These are phyloP conservation scores for Solanum habrochaites DNA, from an alignment of 257 asterid genomes.

Conservation along the genomic window DNA sequence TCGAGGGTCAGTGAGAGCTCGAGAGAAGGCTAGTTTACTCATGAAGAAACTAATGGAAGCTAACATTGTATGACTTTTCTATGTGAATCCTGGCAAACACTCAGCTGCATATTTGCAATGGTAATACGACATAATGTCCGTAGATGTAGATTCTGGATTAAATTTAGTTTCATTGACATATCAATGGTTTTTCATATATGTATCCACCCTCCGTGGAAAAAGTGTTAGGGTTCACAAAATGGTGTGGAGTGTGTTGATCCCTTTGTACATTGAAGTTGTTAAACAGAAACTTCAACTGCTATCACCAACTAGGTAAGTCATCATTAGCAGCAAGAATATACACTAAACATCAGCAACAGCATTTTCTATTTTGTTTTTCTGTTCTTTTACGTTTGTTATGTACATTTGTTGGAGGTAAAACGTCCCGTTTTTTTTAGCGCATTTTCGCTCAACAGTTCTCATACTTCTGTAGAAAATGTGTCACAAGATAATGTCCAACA, in stretches of 20 bases:
- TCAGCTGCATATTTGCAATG: not conserved
- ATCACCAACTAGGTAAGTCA: not conserved
- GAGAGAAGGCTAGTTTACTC: slow-evolving; percentile 52
- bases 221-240: not conserved
- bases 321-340: not conserved
- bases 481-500: too few species aligned
- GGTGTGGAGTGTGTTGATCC: not conserved
- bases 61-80: not conserved
- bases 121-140: not conserved
- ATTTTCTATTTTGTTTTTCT: not conserved
- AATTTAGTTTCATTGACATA: not conserved
- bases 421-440: too few species aligned
- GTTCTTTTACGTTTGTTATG: slow-evolving; percentile 13
- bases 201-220: too few species aligned
- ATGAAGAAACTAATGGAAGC: slow-evolving; percentile 57
- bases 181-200: too few species aligned
- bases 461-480: too few species aligned
- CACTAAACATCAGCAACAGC: not conserved
- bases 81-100: not conserved
- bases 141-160: not conserved
- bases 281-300: not conserved
- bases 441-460: too few species aligned
- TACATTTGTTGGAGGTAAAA: slow-evolving; percentile 40
- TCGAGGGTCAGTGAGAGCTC: slow-evolving; percentile 47
- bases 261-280: not conserved